Evolutionary conservation across 805 yeast species (phyloP).

Genomic region (Priceomyces medius): DNA sequence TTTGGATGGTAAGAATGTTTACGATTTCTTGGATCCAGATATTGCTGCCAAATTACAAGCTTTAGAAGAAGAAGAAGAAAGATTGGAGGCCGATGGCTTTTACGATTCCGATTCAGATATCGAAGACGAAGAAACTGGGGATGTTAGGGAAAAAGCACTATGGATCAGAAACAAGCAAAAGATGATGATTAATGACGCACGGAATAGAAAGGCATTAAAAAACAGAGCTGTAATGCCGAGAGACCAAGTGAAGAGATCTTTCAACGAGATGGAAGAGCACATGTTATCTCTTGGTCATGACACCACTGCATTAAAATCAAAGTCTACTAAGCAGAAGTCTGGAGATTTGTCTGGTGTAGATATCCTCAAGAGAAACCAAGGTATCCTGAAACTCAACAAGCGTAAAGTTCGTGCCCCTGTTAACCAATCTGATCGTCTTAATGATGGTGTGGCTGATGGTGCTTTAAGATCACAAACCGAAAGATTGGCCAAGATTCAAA

Average conservation of each 20-base stretch:
- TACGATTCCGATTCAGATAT: conserved; percentile 73
- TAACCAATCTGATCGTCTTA: conserved; percentile 73
- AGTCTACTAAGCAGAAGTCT: conserved; percentile 37
- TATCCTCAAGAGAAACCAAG: conserved; percentile 61
- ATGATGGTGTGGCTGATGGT: conserved; percentile 84
- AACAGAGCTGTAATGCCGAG: conserved; percentile 88
- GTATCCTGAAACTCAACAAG: conserved; percentile 36
- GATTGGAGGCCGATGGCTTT: conserved; percentile 90
- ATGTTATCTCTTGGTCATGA: conserved; percentile 91
- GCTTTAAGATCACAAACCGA: conserved; percentile 80
- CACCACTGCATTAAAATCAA: conserved; percentile 58
- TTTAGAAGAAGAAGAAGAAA: conserved; percentile 95
- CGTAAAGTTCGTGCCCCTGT: conserved; percentile 49
- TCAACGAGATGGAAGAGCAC: conserved; percentile 80
- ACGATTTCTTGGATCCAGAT: conserved; percentile 96
- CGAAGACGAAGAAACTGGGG: conserved; percentile 62
- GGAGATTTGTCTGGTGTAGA: conserved; percentile 70
- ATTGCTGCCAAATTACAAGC: conserved; percentile 91
- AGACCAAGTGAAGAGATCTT: conserved; percentile 77
- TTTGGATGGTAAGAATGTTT: conserved; percentile 92
- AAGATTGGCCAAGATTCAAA: conserved; percentile 81
- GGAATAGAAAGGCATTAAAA: conserved; percentile 83
- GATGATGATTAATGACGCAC: conserved; percentile 84
- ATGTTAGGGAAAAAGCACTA: conserved; percentile 78
- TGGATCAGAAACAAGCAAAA: conserved; percentile 97